Evolutionary conservation across 305 asterid genomes (phyloP).

Genomic region (Euphrasia arctica): DNA sequence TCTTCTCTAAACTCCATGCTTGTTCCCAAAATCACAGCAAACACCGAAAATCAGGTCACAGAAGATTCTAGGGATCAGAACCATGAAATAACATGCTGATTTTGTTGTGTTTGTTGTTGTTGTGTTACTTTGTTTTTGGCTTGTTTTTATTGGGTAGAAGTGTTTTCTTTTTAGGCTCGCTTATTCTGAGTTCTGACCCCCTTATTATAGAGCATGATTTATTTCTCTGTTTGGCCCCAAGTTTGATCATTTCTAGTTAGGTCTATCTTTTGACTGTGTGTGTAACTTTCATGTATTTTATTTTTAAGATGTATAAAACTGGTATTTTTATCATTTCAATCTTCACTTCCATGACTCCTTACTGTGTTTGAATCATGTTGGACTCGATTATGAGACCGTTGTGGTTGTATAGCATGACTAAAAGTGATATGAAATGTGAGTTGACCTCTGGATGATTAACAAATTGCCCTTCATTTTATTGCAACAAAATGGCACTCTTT

Average conservation of each 20-base stretch:
- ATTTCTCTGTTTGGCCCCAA: constrained; percentile 1
- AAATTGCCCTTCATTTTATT: too few relatives aligned
- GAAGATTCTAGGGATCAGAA: constrained; percentile 55
- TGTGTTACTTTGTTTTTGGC: constrained; percentile 20
- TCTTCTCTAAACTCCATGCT: constrained; percentile 41
- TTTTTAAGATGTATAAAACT: constrained; percentile 25
- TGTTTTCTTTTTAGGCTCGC: constrained; percentile 28
- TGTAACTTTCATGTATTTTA: constrained; percentile 29
- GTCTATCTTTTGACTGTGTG: constrained; percentile 20
- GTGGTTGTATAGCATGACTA: too few relatives aligned
- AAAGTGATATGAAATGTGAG: too few relatives aligned
- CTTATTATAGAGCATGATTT: background rate
- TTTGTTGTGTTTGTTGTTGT: constrained; percentile 16
- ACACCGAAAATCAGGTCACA: constrained; percentile 37
- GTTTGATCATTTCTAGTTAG: constrained; percentile 20
- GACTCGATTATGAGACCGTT: background rate
- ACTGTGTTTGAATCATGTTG: background rate
- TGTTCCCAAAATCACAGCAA: constrained; percentile 24
- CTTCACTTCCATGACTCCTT: background rate
- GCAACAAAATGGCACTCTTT: too few relatives aligned
- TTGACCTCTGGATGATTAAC: too few relatives aligned
- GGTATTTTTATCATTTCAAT: constrained; percentile 13
- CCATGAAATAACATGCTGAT: constrained; percentile 49
- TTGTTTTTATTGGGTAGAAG: constrained; percentile 16
- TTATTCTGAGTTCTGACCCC: constrained; percentile 32